These are phyloP conservation scores for Cucumis melo DNA, from an alignment of 306 rosid species.

Conservation along the genomic window DNA sequence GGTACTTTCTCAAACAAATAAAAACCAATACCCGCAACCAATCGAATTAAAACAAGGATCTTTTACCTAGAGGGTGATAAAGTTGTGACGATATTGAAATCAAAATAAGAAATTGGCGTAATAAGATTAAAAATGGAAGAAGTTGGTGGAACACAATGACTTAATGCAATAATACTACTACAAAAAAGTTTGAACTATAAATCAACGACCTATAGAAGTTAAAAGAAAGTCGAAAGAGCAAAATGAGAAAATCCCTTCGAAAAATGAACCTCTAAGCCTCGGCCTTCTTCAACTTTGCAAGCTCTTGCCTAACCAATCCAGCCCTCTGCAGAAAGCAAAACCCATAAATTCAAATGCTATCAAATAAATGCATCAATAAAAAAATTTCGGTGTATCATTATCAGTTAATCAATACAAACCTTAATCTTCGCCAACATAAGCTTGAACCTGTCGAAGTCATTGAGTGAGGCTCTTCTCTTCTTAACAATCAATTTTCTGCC, in stretches of 20 bases:
- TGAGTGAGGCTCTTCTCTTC: conserved; percentile 69
- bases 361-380: not conserved
- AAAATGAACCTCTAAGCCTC: conserved; percentile 23
- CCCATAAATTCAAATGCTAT: not conserved
- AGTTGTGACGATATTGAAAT: not conserved
- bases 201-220: not conserved
- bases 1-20: not conserved
- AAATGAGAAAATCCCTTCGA: not conserved
- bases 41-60: not conserved
- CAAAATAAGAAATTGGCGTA: not conserved
- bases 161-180: not conserved
- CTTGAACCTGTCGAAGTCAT: conserved; percentile 86
- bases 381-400: not conserved
- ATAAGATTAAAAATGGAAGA: not conserved
- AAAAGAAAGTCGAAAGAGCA: not conserved
- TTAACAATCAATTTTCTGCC: conserved; percentile 81
- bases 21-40: not conserved
- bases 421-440: conserved; percentile 89
- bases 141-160: not conserved
- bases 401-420: conserved; percentile 23
- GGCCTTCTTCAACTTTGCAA: conserved; percentile 61
- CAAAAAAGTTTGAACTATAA: not conserved
- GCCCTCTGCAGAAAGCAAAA: conserved; percentile 49
- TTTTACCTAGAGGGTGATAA: not conserved
- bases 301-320: conserved; percentile 71